Evolutionary conservation across 495 filamentous ascomycete genomes (phyloP), one percentile per base, ranked within the genome.

Genomic region (Aspergillus panamensis): DNA sequence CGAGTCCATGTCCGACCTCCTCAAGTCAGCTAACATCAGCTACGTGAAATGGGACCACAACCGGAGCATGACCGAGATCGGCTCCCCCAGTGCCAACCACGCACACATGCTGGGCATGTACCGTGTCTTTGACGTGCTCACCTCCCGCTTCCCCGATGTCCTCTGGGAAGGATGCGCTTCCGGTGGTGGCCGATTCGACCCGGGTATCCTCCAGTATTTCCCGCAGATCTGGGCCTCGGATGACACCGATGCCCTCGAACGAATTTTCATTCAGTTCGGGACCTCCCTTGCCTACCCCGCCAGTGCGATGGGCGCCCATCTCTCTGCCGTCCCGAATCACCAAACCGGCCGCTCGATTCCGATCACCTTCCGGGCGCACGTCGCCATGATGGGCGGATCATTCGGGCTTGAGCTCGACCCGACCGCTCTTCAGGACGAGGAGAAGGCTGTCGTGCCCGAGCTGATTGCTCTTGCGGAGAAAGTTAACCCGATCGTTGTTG

Each of bases 31-130:
- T 0, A 61, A 76, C 20, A 82, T 84, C 47, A 44, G 60, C 30
- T 84, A 83, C 52, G 71, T 84, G 53, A 84, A 84, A 53, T 84
- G 80, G 81, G 81, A 84, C 37, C 80, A 82, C 66, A 84, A 84
- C 61, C 68, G 81, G 8, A 78, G 75, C 1, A 79, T 81, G 31
- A 74, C 82, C 53, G 80, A 84, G 63, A 69, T 72, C 32, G 60
- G 78, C 19, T 77, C 74, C 0, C 80, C 80, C 0, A 64, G 71
- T n/a, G 72, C 66, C 3, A 66, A 75, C 58, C 75, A 84, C 57
- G 67, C 64, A 21, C 82, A 84, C 66, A 81, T 83, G 67, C 68
- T 84, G 0, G 80, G 80, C 10, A 51, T 83, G 53, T 83, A 84
- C 63, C 75, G 71, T 13, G 77, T 82, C 9, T 78, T 84, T 55